Conservation (phyloP, 345 rosid genomes). For the Combretum micranthum region DNA sequence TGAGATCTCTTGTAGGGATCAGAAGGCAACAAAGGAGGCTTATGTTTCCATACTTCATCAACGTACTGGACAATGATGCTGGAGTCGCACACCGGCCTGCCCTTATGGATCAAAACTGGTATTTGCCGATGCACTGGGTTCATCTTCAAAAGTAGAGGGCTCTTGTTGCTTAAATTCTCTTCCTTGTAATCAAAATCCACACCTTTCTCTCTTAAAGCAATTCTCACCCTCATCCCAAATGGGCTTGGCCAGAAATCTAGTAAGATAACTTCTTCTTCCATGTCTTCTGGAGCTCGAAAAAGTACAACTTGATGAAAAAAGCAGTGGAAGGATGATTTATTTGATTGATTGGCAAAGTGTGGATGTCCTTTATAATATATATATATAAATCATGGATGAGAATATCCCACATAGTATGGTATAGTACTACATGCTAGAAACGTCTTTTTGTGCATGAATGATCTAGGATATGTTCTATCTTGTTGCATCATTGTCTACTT, state of each 20-base stretch:
- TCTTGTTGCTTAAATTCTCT: constrained; percentile 15
- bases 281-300: not conserved
- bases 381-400: too few relatives aligned
- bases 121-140: constrained; percentile 13
- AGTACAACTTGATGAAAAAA: not conserved
- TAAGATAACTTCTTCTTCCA: constrained; percentile 9
- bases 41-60: constrained; percentile 10
- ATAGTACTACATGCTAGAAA: not conserved
- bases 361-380: not conserved
- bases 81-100: constrained; percentile 12
- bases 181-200: constrained; percentile 10
- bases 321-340: not conserved
- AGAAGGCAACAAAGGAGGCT: constrained; percentile 12
- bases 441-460: not conserved
- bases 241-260: constrained; percentile 14
- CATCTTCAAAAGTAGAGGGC: constrained; percentile 10
- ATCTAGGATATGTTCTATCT: too few relatives aligned
- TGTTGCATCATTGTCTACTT: too few relatives aligned
- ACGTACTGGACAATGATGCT: constrained; percentile 13
- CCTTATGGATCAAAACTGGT: constrained; percentile 18
- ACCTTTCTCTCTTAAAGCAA: constrained; percentile 16
- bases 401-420: too few relatives aligned
- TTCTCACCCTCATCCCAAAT: constrained; percentile 13
- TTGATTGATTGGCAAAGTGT: too few relatives aligned
- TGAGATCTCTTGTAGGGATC: constrained; percentile 6